Base-by-base conservation (phyloP, 306 rosid species). In the Quercus gilva region DNA sequence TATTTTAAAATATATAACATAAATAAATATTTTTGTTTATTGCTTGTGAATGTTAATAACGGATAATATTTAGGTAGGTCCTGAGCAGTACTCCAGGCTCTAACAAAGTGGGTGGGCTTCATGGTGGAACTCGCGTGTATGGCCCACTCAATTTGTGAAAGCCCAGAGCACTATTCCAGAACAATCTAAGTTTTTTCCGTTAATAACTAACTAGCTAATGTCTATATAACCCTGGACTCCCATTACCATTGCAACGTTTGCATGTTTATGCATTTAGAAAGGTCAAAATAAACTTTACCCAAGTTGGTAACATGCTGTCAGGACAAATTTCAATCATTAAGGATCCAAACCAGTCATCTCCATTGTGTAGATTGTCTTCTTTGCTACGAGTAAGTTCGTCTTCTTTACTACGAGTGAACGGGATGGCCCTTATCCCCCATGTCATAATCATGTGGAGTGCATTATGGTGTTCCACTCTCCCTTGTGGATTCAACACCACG, bases 401-500 rank as follows among this genome's bases (percentile, higher is more conserved):
- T 60, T 60, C 33, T n/a, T 6, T n/a, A 2, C n/a, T 2, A 0
- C 2, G 0, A 64, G 81, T 71, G 73, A 74, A 74, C 7, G 85
- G 80, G 49, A 85, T 59, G 3, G 78, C 83, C 1, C 33, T 31
- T 13, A 29, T 26, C 28, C 81, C 79, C 75, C 67, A 65, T 1
- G 29, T 37, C 15, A 37, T 41, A 26, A 85, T 74, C 61, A 81
- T 9, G 49, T 71, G 76, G 8, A 81, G 53, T 8, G 86, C 84
- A 49, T 85, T 71, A 2, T 2, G 1, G 65, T 69, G 37, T 31
- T 60, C 60, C 6, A 81, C 55, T 3, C n/a, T 43, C 1, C 85
- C 82, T 55, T 70, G 56, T 5, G 86, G 65, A 70, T 63, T 72
- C 76, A 85, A 0, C 28, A 64, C 73, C 25, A 82, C 79, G 3